phyloP scores from a whole-genome alignment of 2,329 filamentous ascomycete genomes.

The Ceratocystis cacaofunesta region DNA sequence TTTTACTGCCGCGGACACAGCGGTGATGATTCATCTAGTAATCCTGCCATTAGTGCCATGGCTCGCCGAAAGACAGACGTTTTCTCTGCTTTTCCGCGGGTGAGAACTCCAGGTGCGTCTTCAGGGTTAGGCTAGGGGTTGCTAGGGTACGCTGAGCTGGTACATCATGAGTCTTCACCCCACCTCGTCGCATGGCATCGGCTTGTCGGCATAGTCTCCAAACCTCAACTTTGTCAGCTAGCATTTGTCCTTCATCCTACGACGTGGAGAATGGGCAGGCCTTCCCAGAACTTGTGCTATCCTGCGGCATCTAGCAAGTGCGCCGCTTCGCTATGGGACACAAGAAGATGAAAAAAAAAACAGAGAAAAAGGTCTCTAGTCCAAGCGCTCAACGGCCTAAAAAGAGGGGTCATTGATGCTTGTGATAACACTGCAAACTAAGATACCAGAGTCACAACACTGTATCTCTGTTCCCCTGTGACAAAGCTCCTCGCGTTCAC shows the following conservation, averaged over 20 bases:
- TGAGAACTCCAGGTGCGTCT: too few relatives aligned
- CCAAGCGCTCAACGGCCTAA: too few relatives aligned
- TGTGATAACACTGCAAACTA: too few relatives aligned
- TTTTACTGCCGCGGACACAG: too few relatives aligned
- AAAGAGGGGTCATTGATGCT: too few relatives aligned
- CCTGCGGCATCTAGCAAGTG: too few relatives aligned
- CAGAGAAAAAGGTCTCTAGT: too few relatives aligned
- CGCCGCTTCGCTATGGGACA: too few relatives aligned
- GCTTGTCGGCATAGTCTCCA: constrained; percentile 15
- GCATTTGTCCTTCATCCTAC: neutral
- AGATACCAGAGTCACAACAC: neutral
- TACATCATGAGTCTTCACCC: neutral
- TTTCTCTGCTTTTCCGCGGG: neutral
- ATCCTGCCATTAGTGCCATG: neutral
- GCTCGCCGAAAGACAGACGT: too few relatives aligned
- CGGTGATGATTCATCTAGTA: neutral
- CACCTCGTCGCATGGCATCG: constrained; percentile 12
- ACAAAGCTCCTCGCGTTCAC: neutral
- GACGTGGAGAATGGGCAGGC: neutral
- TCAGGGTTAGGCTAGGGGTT: neutral
- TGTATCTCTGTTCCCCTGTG: neutral
- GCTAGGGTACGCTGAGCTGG: neutral
- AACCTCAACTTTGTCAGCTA: neutral
- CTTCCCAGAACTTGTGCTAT: neutral
- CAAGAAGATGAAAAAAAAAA: too few relatives aligned